A percentile compares a stretch with the other conserved stretches of the same genome.
phyloP scores from a whole-genome alignment of 805 yeast genomes.

The Starmerella bombicola region DNA sequence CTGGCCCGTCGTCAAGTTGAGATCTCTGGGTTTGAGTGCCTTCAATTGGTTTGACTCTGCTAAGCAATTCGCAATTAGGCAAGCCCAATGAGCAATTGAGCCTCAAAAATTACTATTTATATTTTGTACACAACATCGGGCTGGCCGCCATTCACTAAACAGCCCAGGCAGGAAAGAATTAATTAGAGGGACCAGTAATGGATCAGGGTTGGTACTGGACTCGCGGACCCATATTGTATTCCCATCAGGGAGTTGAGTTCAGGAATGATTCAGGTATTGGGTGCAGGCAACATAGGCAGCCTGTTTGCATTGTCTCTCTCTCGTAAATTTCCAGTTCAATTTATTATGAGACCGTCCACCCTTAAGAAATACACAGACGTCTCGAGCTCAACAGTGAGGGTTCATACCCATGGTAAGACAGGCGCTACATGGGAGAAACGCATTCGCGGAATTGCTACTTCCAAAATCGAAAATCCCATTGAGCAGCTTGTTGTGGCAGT shows the following conservation, averaged over 20 bases:
- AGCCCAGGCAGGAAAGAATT: too few species aligned
- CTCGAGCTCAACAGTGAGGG: slow-evolving; percentile 6
- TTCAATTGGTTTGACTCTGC: slow-evolving; percentile 52
- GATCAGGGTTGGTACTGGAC: too few species aligned
- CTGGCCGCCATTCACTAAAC: too few species aligned
- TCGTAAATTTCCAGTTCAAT: slow-evolving; percentile 31
- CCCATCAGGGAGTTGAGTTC: too few species aligned
- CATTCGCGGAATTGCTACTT: slow-evolving; percentile 17
- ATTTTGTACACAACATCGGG: not conserved
- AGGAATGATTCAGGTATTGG: slow-evolving; percentile 31
- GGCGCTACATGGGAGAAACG: slow-evolving; percentile 24
- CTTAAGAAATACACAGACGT: slow-evolving; percentile 32
- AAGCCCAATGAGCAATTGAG: slow-evolving; percentile 26
- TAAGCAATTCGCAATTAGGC: slow-evolving; percentile 56
- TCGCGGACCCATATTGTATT: too few species aligned
- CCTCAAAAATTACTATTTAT: not conserved
- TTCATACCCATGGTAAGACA: slow-evolving; percentile 30
- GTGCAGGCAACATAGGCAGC: slow-evolving; percentile 45
- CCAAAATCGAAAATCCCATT: slow-evolving; percentile 27
- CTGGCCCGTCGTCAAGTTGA: slow-evolving; percentile 57
- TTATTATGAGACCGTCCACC: slow-evolving; percentile 35
- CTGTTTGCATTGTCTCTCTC: slow-evolving; percentile 38
- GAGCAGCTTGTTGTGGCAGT: slow-evolving; percentile 60
- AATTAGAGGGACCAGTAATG: too few species aligned
- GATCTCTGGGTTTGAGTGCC: slow-evolving; percentile 64